Percentiles rank a stretch among this genome's conserved stretches.
phyloP scores from a whole-genome alignment of 805 yeast species.

The Metschnikowia amazonensis region DNA sequence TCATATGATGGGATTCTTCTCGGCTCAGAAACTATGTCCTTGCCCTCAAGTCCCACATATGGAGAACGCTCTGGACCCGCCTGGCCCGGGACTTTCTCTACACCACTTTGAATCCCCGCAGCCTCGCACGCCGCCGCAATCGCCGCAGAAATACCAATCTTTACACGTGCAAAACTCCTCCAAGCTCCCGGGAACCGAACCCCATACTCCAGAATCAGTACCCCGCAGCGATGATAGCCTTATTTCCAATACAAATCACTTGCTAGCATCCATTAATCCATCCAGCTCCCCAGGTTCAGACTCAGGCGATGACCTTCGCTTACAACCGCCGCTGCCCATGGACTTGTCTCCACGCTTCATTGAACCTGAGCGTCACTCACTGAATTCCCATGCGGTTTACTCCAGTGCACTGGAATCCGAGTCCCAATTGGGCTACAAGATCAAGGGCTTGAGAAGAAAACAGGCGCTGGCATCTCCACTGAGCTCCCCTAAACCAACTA shows the following conservation, averaged over 20 bases:
- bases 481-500: conserved; percentile 8
- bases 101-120: neutral
- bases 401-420: conserved; percentile 21
- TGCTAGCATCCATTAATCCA: neutral
- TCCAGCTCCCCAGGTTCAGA: neutral
- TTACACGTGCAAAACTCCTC: neutral
- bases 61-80: conserved; percentile 1
- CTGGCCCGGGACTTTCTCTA: conserved; percentile 1
- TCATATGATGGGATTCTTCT: neutral
- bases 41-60: conserved; percentile 1
- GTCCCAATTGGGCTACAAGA: conserved; percentile 8
- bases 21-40: neutral
- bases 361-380: neutral
- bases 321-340: neutral
- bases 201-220: conserved; percentile 2
- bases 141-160: neutral
- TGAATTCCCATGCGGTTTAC: conserved; percentile 10
- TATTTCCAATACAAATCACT: neutral
- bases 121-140: neutral
- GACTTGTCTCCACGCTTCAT: neutral
- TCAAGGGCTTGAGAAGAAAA: conserved; percentile 7
- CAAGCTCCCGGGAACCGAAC: neutral
- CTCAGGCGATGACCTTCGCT: neutral
- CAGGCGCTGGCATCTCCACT: conserved; percentile 3
- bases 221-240: conserved; percentile 3